phyloP scores from a whole-genome alignment of 106 monocot species.

The Dendrobium huoshanense region DNA sequence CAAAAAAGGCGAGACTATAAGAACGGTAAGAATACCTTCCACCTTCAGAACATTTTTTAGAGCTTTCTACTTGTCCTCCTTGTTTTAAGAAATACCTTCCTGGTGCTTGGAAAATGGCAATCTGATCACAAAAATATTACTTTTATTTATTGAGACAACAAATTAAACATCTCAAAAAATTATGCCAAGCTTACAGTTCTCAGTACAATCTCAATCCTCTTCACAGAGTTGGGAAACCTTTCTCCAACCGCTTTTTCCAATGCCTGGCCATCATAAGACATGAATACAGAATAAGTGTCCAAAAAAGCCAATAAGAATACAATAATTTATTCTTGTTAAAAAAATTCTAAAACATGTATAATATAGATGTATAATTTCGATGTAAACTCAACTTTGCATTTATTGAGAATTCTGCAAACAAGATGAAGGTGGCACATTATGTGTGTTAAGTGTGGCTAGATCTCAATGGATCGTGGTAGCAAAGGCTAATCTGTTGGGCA shows the following conservation, averaged over 20 bases:
- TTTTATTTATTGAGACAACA: background rate
- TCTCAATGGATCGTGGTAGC: no score
- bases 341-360: background rate
- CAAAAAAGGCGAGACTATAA: background rate
- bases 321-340: background rate
- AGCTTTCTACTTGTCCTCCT: slow-evolving; percentile 41
- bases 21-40: slow-evolving; percentile 46
- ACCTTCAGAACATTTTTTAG: slow-evolving; percentile 39
- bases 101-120: slow-evolving; percentile 67
- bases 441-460: no score
- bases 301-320: background rate
- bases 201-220: slow-evolving; percentile 59
- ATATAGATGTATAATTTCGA: background rate
- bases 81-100: slow-evolving; percentile 72
- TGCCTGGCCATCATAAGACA: slow-evolving; percentile 31
- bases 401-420: background rate
- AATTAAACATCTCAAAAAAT: slow-evolving; percentile 1
- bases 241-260: slow-evolving; percentile 73
- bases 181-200: slow-evolving; percentile 59
- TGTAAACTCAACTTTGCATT: background rate
- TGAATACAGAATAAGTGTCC: background rate
- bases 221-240: slow-evolving; percentile 41
- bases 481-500: no score
- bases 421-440: background rate
- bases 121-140: slow-evolving; percentile 25